Base-by-base conservation (phyloP, 176 grass and related monocot genomes). In the Aegilops umbellulata region DNA sequence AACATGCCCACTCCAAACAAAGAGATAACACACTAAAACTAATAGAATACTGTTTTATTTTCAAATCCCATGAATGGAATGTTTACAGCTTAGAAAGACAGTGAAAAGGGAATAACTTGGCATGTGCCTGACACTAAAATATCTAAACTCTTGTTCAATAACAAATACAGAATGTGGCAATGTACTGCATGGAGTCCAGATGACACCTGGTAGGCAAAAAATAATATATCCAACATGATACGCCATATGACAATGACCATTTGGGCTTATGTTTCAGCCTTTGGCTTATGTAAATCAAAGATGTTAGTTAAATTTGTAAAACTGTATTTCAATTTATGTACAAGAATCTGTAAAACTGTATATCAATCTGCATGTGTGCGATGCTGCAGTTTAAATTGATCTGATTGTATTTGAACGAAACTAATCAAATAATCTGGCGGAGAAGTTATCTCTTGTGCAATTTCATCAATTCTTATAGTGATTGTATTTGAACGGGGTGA, bases 401-500 rank as follows among this genome's bases (percentile, higher is more conserved):
- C 4, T 77, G 78, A n/a, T 42, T 72, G 65, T 12, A 58, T 58
- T 58, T 58, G 55, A 58, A 53, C 78, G 11, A 84, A 88, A 53
- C 15, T 72, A 55, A 66, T 62, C 49, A 62, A 69, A 88, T 32
- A 47, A 88, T 83, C 74, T 74, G 24, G 10, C 22, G 20, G 16
- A 4, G 4, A 46, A 80, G 8, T 32, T 86, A 70, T 73, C 41
- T 19, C 49, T 19, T 53, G 35, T 24, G 5, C 58, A 15, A 17
- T 60, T 57, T 84, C 27, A 2, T 65, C 24, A 11, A 58, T 74
- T 25, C 19, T 53, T 7, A 19, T 53, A 53, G 16, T 53, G 49
- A 53, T 17, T 53, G 49, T 16, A 53, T 44, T 46, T 46, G 42
- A 46, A 46, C 42, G 1, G 61, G 47, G 22, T 74, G 57, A 81